Percentiles rank a stretch among this genome's conserved stretches.
These are phyloP conservation scores for Beauveria sp. DNA, from an alignment of 2,329 filamentous ascomycete species.

Conservation along the genomic window DNA sequence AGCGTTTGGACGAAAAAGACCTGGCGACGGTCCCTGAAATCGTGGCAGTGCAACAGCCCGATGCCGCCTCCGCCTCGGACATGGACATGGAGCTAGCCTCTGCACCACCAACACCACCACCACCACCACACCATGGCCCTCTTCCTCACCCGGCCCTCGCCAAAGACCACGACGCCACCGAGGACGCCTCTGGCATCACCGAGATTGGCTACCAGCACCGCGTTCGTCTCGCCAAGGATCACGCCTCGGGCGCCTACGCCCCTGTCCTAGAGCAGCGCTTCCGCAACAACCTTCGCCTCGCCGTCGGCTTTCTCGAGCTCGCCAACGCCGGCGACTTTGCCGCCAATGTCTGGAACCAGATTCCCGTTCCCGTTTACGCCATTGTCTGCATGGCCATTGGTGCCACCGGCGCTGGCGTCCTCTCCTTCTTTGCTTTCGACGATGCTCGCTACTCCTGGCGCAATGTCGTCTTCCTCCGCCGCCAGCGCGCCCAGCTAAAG, in stretches of 20 bases:
- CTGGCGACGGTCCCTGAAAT: conserved; percentile 6
- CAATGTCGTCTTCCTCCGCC: conserved; percentile 38
- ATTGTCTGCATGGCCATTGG: conserved; percentile 45
- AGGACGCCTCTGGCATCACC: background rate
- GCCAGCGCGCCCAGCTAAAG: conserved; percentile 30
- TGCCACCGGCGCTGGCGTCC: conserved; percentile 35
- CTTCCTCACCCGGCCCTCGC: background rate
- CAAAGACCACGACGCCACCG: background rate
- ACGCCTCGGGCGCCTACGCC: background rate
- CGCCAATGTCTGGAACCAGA: conserved; percentile 49
- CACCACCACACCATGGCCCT: background rate
- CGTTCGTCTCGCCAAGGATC: conserved; percentile 4
- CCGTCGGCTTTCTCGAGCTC: conserved; percentile 44
- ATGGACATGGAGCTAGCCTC: background rate
- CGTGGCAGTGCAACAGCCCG: conserved; percentile 10
- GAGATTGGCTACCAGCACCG: background rate
- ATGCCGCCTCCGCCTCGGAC: background rate
- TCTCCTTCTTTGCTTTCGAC: conserved; percentile 37
- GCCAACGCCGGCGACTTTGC: conserved; percentile 50
- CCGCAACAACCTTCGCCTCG: conserved; percentile 23
- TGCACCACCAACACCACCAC: background rate
- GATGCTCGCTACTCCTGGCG: conserved; percentile 36
- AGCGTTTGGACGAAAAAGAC: conserved; percentile 5
- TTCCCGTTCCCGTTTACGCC: conserved; percentile 41
- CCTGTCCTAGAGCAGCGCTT: conserved; percentile 15